Evolutionary conservation across 2,329 filamentous ascomycete genomes (phyloP).

Genomic region (Waltergamsia citrina): DNA sequence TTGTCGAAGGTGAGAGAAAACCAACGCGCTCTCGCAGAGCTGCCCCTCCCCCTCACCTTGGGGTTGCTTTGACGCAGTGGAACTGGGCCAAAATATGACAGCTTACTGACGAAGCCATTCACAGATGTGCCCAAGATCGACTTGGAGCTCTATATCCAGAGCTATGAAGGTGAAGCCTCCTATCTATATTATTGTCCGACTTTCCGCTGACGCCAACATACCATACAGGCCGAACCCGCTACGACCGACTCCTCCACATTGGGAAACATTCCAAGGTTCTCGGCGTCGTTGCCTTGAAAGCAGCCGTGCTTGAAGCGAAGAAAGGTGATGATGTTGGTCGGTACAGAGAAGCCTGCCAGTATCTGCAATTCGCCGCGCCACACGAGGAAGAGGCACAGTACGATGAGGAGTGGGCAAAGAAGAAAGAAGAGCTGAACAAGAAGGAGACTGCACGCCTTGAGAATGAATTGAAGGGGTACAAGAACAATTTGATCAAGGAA

Average conservation of each 20-base stretch:
- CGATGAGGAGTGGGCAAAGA: conserved; percentile 70
- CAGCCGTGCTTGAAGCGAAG: conserved; percentile 69
- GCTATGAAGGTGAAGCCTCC: conserved; percentile 62
- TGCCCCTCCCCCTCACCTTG: conserved; percentile 3
- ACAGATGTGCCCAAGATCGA: conserved; percentile 79
- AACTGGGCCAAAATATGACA: background rate
- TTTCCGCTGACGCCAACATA: background rate
- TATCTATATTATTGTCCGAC: conserved; percentile 1
- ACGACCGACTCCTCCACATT: conserved; percentile 74
- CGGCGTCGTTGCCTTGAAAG: conserved; percentile 69
- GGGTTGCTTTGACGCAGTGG: no score
- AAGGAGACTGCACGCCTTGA: conserved; percentile 69
- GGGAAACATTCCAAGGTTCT: conserved; percentile 69
- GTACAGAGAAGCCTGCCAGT: conserved; percentile 61
- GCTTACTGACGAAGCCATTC: background rate
- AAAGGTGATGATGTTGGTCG: conserved; percentile 60
- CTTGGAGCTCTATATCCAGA: conserved; percentile 80
- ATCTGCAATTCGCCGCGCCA: conserved; percentile 54
- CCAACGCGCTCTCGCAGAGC: conserved; percentile 4
- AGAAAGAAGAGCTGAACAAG: conserved; percentile 55
- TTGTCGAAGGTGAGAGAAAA: conserved; percentile 43
- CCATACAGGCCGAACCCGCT: conserved; percentile 62
- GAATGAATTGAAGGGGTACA: conserved; percentile 80
- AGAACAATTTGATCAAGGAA: conserved; percentile 95
- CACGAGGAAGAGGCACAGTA: conserved; percentile 55